Conservation (phyloP, 768 basidiomycete genomes). For the Lactarius psammicola region DNA sequence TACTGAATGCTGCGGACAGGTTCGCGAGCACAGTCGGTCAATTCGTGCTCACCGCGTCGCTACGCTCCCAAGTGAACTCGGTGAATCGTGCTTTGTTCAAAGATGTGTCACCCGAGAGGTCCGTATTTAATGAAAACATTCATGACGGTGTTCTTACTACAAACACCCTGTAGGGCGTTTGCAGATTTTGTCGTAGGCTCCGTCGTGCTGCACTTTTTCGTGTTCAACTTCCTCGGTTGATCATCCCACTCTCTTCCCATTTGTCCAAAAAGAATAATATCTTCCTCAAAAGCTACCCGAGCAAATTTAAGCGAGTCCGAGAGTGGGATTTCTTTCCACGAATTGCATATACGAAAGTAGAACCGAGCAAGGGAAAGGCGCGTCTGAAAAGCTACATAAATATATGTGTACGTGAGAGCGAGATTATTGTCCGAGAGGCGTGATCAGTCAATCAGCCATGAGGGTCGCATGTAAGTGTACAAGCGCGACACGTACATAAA, state of each 20-base stretch:
- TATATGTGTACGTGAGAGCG: background rate
- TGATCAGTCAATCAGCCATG: background rate
- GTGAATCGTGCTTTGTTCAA: constrained; percentile 81
- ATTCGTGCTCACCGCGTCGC: constrained; percentile 90
- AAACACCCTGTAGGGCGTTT: constrained; percentile 67
- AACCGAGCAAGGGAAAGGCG: background rate
- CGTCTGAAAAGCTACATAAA: constrained; percentile 1
- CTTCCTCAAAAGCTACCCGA: background rate
- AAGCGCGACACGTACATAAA: background rate
- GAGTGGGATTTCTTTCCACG: background rate
- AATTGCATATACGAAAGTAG: background rate
- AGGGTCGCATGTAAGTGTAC: background rate
- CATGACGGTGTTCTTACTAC: constrained; percentile 9
- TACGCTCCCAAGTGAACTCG: constrained; percentile 91
- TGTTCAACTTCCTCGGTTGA: constrained; percentile 96
- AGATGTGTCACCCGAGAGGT: constrained; percentile 92
- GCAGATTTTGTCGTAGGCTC: constrained; percentile 96
- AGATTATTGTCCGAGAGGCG: background rate
- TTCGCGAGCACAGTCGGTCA: constrained; percentile 94
- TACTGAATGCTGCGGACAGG: constrained; percentile 41
- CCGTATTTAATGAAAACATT: constrained; percentile 32
- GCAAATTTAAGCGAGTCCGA: background rate
- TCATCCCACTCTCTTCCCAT: background rate
- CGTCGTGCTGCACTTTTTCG: constrained; percentile 95
- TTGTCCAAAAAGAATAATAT: background rate